These are phyloP conservation scores for Nigrospora sphaerica DNA, from an alignment of 2,329 filamentous ascomycete species.

Conservation along the genomic window DNA sequence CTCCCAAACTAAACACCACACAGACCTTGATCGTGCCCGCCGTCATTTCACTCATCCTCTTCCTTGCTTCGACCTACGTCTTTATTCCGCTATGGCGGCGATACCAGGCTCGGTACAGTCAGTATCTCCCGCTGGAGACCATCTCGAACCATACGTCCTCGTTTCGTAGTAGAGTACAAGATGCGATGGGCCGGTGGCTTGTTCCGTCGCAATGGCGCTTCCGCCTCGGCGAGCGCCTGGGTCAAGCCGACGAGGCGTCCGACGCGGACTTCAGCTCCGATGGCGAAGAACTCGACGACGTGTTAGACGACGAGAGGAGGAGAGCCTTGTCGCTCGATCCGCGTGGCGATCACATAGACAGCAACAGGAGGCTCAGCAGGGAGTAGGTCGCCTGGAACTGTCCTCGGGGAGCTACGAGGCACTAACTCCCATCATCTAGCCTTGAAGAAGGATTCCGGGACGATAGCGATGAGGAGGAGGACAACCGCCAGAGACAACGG, in stretches of 20 bases:
- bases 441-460: conserved; percentile 70
- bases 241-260: conserved; percentile 29
- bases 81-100: conserved; percentile 62
- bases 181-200: conserved; percentile 29
- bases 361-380: conserved; percentile 60
- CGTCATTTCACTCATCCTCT: conserved; percentile 61
- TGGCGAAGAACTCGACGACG: conserved; percentile 61
- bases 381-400: conserved; percentile 45
- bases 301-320: conserved; percentile 45
- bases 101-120: conserved; percentile 63
- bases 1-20: neutral
- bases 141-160: conserved; percentile 52
- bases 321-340: conserved; percentile 30
- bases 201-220: conserved; percentile 42
- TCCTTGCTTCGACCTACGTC: conserved; percentile 57
- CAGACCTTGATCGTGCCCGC: conserved; percentile 67
- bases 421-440: conserved; percentile 16
- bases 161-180: conserved; percentile 43
- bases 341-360: conserved; percentile 33
- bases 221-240: conserved; percentile 30
- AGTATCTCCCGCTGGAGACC: conserved; percentile 64
- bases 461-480: conserved; percentile 57
- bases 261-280: conserved; percentile 54
- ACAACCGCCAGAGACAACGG: conserved; percentile 10
- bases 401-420: conserved; percentile 2